Evolutionary conservation across 192 early-diverging fungal genomes (phyloP), one percentile per base, ranked within the genome.

Genomic region (Geosiphon pyriformis): DNA sequence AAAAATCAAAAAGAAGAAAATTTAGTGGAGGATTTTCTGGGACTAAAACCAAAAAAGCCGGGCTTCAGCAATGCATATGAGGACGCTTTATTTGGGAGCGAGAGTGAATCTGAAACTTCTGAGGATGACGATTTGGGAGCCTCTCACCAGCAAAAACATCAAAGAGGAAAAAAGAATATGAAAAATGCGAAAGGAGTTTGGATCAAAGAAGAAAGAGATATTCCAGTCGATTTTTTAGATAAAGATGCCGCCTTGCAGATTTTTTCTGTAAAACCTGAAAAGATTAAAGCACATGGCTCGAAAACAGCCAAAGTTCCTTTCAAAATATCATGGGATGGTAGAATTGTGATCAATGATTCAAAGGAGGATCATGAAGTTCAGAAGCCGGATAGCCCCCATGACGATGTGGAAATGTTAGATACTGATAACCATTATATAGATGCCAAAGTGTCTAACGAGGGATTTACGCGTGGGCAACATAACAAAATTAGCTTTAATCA

Each of bases 401-500:
- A n/a, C n/a, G 70, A 50, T 17, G 82, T 72, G 34, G 76, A 59
- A 0, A 65, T 74, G 33, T 78, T 80, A 27, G 79, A 67, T 1
- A 76, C 76, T 17, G 94, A 94, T 57, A 86, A 96, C 80, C 87
- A 92, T 71, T 98, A 98, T 77, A 70, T 90, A 55, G 83, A 96
- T 71, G 83, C 92, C 37, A 64, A 92, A 15, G 82, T 70, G 61
- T 88, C 88, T 70, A 88, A 87, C 63, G 92, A 89, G 50, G 91
- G 91, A 17, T 95, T 89, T 79, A 89, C 83, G 50, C 93, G 94
- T 65, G 86, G 88, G 25, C 82, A 87, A 20, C 80, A 84, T 27
- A 91, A 92, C 37, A 85, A 85, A 70, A 88, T 99, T 79, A 96
- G 94, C 79, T 96, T 97, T 74, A 84, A 85, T 76, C 94, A 90